phyloP scores from a whole-genome alignment of 83 land plant species.

The Picea mariana region DNA sequence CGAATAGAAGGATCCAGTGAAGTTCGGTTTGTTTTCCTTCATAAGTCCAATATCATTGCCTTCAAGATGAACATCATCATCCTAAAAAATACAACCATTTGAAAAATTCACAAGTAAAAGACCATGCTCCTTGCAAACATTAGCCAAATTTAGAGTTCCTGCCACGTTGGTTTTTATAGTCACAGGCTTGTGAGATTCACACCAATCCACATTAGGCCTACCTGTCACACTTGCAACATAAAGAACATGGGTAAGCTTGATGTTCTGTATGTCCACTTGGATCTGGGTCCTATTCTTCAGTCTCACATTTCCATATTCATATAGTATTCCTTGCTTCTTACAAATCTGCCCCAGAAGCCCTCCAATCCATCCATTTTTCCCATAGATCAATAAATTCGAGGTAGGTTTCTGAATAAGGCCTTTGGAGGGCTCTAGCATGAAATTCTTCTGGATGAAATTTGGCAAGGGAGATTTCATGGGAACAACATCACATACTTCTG shows the following conservation, averaged over 20 bases:
- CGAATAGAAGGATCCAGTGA: slow-evolving; percentile 73
- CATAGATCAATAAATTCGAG: slow-evolving; percentile 20
- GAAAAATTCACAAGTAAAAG: slow-evolving; percentile 62
- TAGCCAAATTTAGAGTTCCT: slow-evolving; percentile 60
- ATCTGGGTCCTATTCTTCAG: slow-evolving; percentile 49
- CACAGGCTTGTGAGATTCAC: slow-evolving; percentile 61
- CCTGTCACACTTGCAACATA: slow-evolving; percentile 66
- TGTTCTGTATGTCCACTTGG: slow-evolving; percentile 34
- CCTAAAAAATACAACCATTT: slow-evolving; percentile 69
- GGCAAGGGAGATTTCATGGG: too few relatives aligned
- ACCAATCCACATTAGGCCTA: slow-evolving; percentile 72
- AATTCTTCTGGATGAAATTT: too few relatives aligned
- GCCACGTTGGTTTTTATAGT: slow-evolving; percentile 63
- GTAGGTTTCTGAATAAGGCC: too few relatives aligned
- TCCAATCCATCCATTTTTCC: slow-evolving; percentile 74
- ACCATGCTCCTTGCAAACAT: slow-evolving; percentile 57
- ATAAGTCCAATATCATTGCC: slow-evolving; percentile 66
- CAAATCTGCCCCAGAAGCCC: slow-evolving; percentile 63
- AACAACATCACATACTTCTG: too few relatives aligned
- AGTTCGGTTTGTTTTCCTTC: slow-evolving; percentile 69
- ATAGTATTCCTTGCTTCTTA: slow-evolving; percentile 56
- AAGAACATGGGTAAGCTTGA: slow-evolving; percentile 69
- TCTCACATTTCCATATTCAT: slow-evolving; percentile 59
- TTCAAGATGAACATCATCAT: slow-evolving; percentile 55
- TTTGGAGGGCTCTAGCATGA: too few relatives aligned